Evolutionary conservation across 108 stramenopile genomes (phyloP).

Genomic region (Nitzschia sp.): DNA sequence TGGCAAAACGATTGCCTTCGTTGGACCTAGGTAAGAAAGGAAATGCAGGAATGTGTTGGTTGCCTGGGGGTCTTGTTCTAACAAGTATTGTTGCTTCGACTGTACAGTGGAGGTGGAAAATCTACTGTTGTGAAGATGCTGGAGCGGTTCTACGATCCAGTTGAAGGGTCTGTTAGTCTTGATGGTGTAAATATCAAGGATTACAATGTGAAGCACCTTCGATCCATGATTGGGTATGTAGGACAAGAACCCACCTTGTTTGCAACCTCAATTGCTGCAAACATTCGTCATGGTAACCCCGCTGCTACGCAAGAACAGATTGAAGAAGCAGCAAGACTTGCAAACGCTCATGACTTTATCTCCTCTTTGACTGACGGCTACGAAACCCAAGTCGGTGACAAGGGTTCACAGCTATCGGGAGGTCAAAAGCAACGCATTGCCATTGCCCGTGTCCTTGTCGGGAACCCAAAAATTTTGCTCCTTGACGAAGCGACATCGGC

Average conservation of each 20-base stretch:
- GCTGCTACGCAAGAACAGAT: constrained; percentile 64
- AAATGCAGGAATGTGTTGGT: constrained; percentile 59
- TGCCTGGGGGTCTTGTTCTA: too few species aligned
- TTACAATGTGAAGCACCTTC: constrained; percentile 75
- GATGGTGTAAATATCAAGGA: constrained; percentile 87
- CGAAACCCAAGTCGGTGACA: constrained; percentile 87
- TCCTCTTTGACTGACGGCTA: constrained; percentile 66
- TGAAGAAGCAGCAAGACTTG: constrained; percentile 78
- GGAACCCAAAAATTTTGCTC: constrained; percentile 73
- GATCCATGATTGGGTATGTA: constrained; percentile 86
- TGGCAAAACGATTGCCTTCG: constrained; percentile 51
- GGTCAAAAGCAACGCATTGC: constrained; percentile 96
- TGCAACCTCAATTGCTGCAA: constrained; percentile 82
- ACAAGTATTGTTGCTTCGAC: too few species aligned
- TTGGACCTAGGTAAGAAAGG: constrained; percentile 25
- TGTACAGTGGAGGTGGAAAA: constrained; percentile 72
- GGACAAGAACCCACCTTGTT: constrained; percentile 93
- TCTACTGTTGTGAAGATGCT: constrained; percentile 69
- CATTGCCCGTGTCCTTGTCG: constrained; percentile 82
- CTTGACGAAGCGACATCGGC: constrained; percentile 85
- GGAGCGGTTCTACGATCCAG: constrained; percentile 91
- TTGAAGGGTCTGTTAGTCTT: constrained; percentile 65
- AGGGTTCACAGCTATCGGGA: constrained; percentile 84
- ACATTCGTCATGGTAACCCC: constrained; percentile 84
- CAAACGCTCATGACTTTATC: constrained; percentile 92